phyloP scores from a whole-genome alignment of 768 basidiomycete genomes.

The Trametes cubensis region DNA sequence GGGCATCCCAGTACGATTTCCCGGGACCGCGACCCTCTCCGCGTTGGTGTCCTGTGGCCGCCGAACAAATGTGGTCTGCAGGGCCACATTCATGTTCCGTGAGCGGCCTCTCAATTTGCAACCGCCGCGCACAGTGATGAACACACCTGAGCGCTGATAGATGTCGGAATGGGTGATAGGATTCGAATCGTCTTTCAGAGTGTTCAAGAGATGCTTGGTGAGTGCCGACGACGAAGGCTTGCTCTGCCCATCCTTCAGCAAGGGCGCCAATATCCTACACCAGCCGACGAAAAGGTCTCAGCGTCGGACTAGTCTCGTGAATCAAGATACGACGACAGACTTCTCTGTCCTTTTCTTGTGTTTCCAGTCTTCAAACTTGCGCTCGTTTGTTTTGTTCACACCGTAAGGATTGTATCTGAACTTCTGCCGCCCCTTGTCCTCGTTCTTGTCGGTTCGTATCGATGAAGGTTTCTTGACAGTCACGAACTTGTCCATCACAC shows the following conservation, averaged over 20 bases:
- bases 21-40: conserved; percentile 30
- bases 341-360: conserved; percentile 31
- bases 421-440: conserved; percentile 26
- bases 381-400: conserved; percentile 28
- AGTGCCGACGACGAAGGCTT: conserved; percentile 47
- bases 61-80: conserved; percentile 62
- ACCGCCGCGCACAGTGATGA: neutral
- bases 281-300: neutral
- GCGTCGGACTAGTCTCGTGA: too few relatives aligned
- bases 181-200: conserved; percentile 64
- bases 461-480: conserved; percentile 32
- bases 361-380: conserved; percentile 33
- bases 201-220: conserved; percentile 62
- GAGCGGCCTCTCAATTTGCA: neutral
- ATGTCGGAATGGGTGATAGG: conserved; percentile 80
- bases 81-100: neutral
- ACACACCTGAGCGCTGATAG: conserved; percentile 59
- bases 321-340: conserved; percentile 1
- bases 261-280: conserved; percentile 36
- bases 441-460: conserved; percentile 17
- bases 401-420: conserved; percentile 37
- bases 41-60: conserved; percentile 48
- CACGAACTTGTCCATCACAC: conserved; percentile 40
- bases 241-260: conserved; percentile 33
- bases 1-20: conserved; percentile 26